Percentiles rank a stretch among this genome's conserved stretches.
These are phyloP conservation scores for Penicillium sp. DNA, from an alignment of 2,329 filamentous ascomycete genomes.

Conservation along the genomic window DNA sequence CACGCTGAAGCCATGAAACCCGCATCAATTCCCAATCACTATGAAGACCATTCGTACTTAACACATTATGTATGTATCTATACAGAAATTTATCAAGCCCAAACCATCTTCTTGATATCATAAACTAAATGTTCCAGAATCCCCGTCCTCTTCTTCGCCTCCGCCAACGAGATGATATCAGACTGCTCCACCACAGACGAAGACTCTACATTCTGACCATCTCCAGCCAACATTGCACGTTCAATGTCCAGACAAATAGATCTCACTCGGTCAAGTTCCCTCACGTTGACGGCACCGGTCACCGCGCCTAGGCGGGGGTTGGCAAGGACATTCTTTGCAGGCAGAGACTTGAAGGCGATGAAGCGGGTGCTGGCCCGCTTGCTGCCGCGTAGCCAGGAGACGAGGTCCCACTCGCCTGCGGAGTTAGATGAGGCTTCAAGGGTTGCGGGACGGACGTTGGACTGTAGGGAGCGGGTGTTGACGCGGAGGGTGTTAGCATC, in stretches of 20 bases:
- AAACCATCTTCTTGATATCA: constrained; percentile 90
- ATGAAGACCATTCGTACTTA: background rate
- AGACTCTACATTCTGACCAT: constrained; percentile 44
- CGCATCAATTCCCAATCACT: background rate
- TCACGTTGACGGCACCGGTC: constrained; percentile 32
- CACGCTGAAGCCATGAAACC: background rate
- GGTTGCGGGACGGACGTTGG: constrained; percentile 55
- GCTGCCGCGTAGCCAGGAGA: constrained; percentile 45
- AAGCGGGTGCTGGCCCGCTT: constrained; percentile 39
- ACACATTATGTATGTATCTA: background rate
- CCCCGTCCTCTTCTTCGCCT: constrained; percentile 85
- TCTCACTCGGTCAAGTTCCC: constrained; percentile 59
- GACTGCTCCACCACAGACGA: constrained; percentile 54
- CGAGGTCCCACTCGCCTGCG: constrained; percentile 46
- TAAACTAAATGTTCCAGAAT: constrained; percentile 86
- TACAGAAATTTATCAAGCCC: constrained; percentile 54
- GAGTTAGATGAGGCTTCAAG: constrained; percentile 34
- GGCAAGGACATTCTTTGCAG: constrained; percentile 37
- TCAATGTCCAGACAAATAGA: constrained; percentile 77
- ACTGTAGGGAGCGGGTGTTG: constrained; percentile 78
- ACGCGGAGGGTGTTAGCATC: constrained; percentile 73
- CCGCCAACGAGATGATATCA: constrained; percentile 80
- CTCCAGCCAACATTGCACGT: constrained; percentile 61
- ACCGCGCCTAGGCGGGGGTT: constrained; percentile 26
- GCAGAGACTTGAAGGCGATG: constrained; percentile 50